Conservation (phyloP, 73 alveolate species). For the Paramecium caudatum region DNA sequence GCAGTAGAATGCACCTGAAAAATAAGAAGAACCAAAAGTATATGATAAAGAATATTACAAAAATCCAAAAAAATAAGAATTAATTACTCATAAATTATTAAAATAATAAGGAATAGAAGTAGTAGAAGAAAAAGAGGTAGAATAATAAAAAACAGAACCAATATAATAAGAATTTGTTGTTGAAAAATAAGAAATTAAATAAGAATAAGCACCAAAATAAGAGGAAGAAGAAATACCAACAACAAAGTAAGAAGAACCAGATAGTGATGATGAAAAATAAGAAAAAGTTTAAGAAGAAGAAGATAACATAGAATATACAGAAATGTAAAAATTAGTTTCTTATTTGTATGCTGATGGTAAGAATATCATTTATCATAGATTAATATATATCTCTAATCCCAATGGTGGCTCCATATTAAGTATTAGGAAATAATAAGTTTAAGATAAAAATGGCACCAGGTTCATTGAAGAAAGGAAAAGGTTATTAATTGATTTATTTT, state of each 20-base stretch:
- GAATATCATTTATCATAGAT: constrained; percentile 10
- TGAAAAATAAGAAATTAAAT: not conserved
- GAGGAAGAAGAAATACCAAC: constrained; percentile 16
- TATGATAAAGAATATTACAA: constrained; percentile 65
- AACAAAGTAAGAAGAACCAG: constrained; percentile 76
- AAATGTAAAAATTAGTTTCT: constrained; percentile 62
- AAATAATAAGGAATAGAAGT: constrained; percentile 33
- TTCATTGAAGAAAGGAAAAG: constrained; percentile 75
- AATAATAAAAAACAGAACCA: constrained; percentile 16
- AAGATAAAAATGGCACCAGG: constrained; percentile 73
- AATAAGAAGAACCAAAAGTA: constrained; percentile 26
- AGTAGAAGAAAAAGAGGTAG: constrained; percentile 7
- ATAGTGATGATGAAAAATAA: constrained; percentile 73
- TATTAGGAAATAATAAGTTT: constrained; percentile 46
- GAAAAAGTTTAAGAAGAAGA: constrained; percentile 77
- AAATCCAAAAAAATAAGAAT: constrained; percentile 48
- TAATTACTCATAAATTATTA: not conserved
- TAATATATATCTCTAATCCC: constrained; percentile 9
- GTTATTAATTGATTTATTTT: not conserved
- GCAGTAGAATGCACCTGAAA: constrained; percentile 73
- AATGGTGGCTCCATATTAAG: constrained; percentile 72
- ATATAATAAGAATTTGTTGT: constrained; percentile 61
- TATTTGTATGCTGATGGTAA: constrained; percentile 73
- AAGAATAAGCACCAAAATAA: constrained; percentile 39
- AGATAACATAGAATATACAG: constrained; percentile 57